Conservation (phyloP, 164 flowering plant species). For the Vitis rupestris region DNA sequence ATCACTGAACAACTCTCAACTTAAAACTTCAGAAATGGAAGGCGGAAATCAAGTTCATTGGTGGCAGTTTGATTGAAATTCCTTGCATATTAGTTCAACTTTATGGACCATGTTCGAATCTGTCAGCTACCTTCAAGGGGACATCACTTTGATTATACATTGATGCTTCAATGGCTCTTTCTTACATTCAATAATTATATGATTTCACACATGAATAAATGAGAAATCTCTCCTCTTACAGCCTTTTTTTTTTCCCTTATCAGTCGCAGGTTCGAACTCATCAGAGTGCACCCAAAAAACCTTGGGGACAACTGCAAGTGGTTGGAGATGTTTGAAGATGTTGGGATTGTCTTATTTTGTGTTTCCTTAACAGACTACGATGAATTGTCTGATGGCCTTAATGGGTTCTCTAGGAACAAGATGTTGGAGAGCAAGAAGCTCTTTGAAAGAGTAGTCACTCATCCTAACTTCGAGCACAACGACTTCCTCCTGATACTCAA, state of each 20-base stretch:
- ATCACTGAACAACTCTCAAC: no score
- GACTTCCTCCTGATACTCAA: constrained; percentile 38
- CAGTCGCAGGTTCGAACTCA: constrained; percentile 41
- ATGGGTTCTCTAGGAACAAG: constrained; percentile 28
- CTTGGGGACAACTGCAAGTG: constrained; percentile 43
- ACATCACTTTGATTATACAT: no score
- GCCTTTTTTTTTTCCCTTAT: background rate
- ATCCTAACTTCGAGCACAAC: constrained; percentile 21
- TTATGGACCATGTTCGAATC: no score
- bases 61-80: no score
- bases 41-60: no score
- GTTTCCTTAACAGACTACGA: constrained; percentile 33
- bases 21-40: no score
- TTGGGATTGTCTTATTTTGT: constrained; percentile 28
- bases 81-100: no score
- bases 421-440: constrained; percentile 37
- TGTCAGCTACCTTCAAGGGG: no score
- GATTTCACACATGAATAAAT: no score
- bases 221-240: background rate
- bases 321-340: constrained; percentile 46
- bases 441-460: constrained; percentile 34
- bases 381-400: constrained; percentile 12
- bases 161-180: no score
- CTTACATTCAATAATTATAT: no score
- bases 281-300: constrained; percentile 34